Percentiles rank a stretch among this genome's conserved stretches.
Evolutionary conservation across 192 early-diverging fungal species (phyloP).

Genomic region (Backusella tuberculispora): DNA sequence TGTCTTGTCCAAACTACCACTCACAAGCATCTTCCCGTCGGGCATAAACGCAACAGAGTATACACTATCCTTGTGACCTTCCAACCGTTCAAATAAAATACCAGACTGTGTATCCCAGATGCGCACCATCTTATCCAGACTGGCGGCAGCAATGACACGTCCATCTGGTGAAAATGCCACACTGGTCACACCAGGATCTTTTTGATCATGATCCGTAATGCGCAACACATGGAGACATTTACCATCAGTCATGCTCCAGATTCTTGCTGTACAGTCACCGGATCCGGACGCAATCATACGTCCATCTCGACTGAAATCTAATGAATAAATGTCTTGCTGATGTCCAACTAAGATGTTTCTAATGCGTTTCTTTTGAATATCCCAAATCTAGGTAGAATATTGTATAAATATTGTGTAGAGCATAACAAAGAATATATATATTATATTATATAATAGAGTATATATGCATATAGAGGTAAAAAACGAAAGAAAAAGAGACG

Average conservation of each 20-base stretch:
- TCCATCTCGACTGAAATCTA: constrained; percentile 94
- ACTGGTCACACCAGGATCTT: constrained; percentile 94
- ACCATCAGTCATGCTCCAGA: constrained; percentile 88
- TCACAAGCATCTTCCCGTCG: constrained; percentile 89
- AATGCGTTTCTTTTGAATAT: constrained; percentile 66
- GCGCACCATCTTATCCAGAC: constrained; percentile 92
- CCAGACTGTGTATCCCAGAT: constrained; percentile 90
- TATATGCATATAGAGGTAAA: background rate
- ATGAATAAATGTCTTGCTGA: constrained; percentile 95
- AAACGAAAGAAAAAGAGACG: background rate
- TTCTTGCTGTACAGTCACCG: constrained; percentile 82
- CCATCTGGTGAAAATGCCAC: constrained; percentile 95
- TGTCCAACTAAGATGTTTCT: constrained; percentile 80
- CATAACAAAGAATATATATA: background rate
- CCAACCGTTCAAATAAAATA: constrained; percentile 82
- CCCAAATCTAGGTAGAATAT: constrained; percentile 60
- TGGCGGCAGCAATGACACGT: constrained; percentile 86
- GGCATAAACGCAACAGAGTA: constrained; percentile 96
- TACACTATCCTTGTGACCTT: constrained; percentile 96
- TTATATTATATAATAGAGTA: background rate
- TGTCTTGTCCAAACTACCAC: constrained; percentile 92
- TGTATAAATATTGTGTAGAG: background rate
- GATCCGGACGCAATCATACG: constrained; percentile 88
- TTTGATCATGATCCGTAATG: constrained; percentile 79
- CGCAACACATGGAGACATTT: constrained; percentile 71